Evolutionary conservation across 1,284 basidiomycete species (phyloP), one percentile per base, ranked within the genome.

Genomic region (Ceratobasidium sp.): DNA sequence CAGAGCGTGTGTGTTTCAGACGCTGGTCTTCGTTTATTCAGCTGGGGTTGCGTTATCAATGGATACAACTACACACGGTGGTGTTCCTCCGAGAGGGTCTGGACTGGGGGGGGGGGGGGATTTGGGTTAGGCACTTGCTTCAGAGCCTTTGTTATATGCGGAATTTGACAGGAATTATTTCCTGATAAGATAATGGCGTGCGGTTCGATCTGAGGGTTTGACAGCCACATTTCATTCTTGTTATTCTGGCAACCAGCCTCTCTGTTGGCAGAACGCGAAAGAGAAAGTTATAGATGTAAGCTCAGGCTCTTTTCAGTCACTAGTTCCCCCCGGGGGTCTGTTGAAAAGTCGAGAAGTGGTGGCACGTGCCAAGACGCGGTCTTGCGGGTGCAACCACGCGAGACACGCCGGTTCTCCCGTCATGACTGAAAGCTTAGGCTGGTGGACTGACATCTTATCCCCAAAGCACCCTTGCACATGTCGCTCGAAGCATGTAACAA

Each of bases 361-460:
- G 39, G 61, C 68, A 71, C 68, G 68, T 71, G 68, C 68, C n/a
- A 9, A 16, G 24, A 16, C 11, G 19, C 31, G 62, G 11, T 37
- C 14, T 19, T 24, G 13, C 19, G 54, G 4, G n/a, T 34, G 27
- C 27, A 27, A 71, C 68, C 68, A 71, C 68, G 68, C 54, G 65
- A 68, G 34, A 51, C 51, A 68, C n/a, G 48, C 29, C 51, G 53
- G 68, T 59, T 59, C 68, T 71, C 43, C 41, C 41, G 54, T 53
- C 49, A 46, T 48, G 68, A 59, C 22, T 53, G 68, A 43, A 41
- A 11, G 24, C 37, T 37, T 51, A 22, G 24, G 11, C 54, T 27
- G 27, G 48, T 39, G 49, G 46, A 71, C 46, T 13, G 29, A 59
- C 68, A 29, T 58, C 68, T 48, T 59, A 53, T 71, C 51, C 66